Evolutionary conservation across 2,329 filamentous ascomycete genomes (phyloP).

Genomic region (Leptosphaerulina australis): DNA sequence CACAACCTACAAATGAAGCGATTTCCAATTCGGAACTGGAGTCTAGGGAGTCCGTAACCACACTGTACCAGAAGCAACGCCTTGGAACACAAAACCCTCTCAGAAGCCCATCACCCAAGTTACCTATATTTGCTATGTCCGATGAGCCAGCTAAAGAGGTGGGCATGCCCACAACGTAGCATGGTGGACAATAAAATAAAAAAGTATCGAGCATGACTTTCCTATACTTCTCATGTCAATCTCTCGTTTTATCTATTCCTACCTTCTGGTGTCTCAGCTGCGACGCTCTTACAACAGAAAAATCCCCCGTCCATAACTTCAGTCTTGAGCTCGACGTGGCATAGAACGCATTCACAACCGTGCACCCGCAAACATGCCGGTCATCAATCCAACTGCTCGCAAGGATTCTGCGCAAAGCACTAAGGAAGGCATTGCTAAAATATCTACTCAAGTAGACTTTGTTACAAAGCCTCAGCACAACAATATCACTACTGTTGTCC

Average conservation of each 20-base stretch:
- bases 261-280: background rate
- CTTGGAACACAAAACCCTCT: slow-evolving; percentile 32
- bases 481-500: background rate
- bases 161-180: slow-evolving; percentile 35
- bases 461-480: background rate
- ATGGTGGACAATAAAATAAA: background rate
- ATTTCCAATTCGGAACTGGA: slow-evolving; percentile 6
- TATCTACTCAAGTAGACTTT: background rate
- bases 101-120: slow-evolving; percentile 37
- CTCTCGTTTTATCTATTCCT: too few relatives aligned
- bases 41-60: background rate
- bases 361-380: background rate
- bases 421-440: background rate
- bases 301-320: too few relatives aligned
- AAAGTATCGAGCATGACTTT: background rate
- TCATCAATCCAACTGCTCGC: background rate
- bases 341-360: background rate
- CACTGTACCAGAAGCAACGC: background rate
- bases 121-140: slow-evolving; percentile 54
- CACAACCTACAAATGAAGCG: slow-evolving; percentile 24
- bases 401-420: slow-evolving; percentile 7
- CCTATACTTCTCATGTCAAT: background rate
- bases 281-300: too few relatives aligned
- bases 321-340: background rate
- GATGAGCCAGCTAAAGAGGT: slow-evolving; percentile 51